Base-by-base conservation (phyloP, 176 grass and related monocot genomes). In the sorghum (Sorghum bicolor) region DNA sequence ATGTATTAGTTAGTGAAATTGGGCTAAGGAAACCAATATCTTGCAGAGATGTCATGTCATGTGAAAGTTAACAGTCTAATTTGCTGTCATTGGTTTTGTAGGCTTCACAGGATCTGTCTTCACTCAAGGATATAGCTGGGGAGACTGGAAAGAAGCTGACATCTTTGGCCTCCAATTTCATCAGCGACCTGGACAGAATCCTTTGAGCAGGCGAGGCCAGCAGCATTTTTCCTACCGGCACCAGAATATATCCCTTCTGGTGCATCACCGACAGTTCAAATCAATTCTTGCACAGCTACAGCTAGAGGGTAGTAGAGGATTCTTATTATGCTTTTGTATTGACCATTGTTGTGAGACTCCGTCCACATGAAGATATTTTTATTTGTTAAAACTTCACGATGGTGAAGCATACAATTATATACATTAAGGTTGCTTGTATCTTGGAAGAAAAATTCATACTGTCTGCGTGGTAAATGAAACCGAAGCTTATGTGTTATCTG, bases 101-200 rank as follows among this genome's bases (percentile, higher is more conserved):
- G 96, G 93, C 96, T 48, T 67, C 96, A 26, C 93, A 98, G 34
- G 96, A 98, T 89, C 75, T 98, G 48, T 95, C 96, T 41, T 98
- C 93, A 5, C 86, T 98, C 65, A 98, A 93, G 91, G 82, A 92
- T 77, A 95, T 98, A 47, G 96, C 93, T 2, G 96, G 93, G 41
- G 96, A 98, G 72, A 98, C 96, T 1, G 91, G 96, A 79, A 98
- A 93, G 67, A 98, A 88, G 70, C 64, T 98, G 77, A 93, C 92
- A 41, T 92, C 90, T 62, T 31, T 98, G 25, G 96, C 96, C 48
- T 95, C 96, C 55, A 91, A 77, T 82, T 86, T 98, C 26, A 91
- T 98, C 71, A 95, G 83, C 1, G 96, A 98, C 60, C 89, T 98
- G 31, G 91, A 90, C 77, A 94, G 96, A 72, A 92, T 98, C n/a